These are phyloP conservation scores for Chaetomiaceae sp. DNA, from an alignment of 2,329 filamentous ascomycete genomes.

Conservation along the genomic window DNA sequence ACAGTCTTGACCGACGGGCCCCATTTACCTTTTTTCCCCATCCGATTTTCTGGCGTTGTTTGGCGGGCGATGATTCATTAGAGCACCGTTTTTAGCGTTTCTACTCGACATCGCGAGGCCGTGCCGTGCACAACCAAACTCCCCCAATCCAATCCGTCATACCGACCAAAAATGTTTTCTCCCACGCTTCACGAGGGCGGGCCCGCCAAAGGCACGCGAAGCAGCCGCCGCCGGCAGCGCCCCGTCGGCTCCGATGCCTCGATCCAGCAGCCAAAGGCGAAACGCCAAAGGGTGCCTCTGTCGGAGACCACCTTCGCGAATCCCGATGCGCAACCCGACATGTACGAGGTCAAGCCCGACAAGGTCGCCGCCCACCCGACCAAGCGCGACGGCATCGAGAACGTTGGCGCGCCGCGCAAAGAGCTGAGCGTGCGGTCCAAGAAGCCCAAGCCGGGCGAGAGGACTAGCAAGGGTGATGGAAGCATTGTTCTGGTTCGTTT, in stretches of 20 bases:
- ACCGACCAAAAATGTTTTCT: slow-evolving; percentile 52
- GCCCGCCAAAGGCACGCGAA: slow-evolving; percentile 54
- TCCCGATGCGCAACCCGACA: slow-evolving; percentile 49
- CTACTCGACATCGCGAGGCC: slow-evolving; percentile 12
- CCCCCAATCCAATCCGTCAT: neutral
- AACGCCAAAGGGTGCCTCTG: slow-evolving; percentile 56
- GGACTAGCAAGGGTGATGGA: slow-evolving; percentile 62
- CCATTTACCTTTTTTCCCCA: slow-evolving; percentile 6
- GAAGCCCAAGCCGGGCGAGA: slow-evolving; percentile 59
- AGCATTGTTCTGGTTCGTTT: slow-evolving; percentile 58
- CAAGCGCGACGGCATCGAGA: slow-evolving; percentile 47
- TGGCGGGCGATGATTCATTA: slow-evolving; percentile 15
- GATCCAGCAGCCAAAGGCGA: slow-evolving; percentile 55
- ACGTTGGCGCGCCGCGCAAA: slow-evolving; percentile 33
- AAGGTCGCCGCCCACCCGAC: slow-evolving; percentile 44
- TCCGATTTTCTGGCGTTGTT: slow-evolving; percentile 6
- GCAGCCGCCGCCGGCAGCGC: slow-evolving; percentile 55
- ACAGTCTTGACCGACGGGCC: neutral
- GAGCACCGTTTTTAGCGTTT: neutral
- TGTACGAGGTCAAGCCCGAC: slow-evolving; percentile 52
- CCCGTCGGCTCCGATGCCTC: slow-evolving; percentile 55
- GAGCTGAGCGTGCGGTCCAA: slow-evolving; percentile 59
- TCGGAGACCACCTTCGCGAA: slow-evolving; percentile 54
- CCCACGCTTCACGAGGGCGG: slow-evolving; percentile 49
- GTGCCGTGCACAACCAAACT: slow-evolving; percentile 13